Conservation (phyloP, 371 early-diverging fungal species). For the Phascolomyces articulosus region DNA sequence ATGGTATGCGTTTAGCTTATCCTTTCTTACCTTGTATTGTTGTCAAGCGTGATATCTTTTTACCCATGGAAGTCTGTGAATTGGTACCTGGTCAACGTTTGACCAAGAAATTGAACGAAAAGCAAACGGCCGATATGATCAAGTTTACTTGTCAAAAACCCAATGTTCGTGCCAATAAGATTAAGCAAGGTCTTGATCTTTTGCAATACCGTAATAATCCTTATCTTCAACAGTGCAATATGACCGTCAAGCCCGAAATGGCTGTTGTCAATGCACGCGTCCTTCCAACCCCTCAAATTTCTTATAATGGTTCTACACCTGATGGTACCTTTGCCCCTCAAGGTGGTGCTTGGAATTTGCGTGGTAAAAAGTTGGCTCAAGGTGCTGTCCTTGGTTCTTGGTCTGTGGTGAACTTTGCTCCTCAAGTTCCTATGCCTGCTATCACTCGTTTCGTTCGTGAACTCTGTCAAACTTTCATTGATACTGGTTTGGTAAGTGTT, state of each 20-base stretch:
- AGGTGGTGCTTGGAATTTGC: constrained; percentile 89
- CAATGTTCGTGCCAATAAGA: constrained; percentile 62
- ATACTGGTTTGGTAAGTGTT: constrained; percentile 63
- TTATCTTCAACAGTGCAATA: constrained; percentile 60
- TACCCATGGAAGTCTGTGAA: constrained; percentile 92
- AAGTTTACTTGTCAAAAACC: constrained; percentile 86
- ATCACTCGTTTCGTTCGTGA: constrained; percentile 60
- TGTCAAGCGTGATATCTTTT: constrained; percentile 56
- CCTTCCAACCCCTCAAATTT: constrained; percentile 74
- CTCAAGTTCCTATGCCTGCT: constrained; percentile 24
- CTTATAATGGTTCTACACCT: constrained; percentile 58
- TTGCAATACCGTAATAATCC: constrained; percentile 57
- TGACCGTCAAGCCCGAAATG: constrained; percentile 67
- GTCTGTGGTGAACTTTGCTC: constrained; percentile 71
- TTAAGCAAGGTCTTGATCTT: constrained; percentile 49
- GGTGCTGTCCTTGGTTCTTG: constrained; percentile 81
- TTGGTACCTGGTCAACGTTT: constrained; percentile 80
- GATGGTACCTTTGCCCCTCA: constrained; percentile 70
- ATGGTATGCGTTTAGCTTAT: constrained; percentile 68
- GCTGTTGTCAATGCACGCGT: constrained; percentile 66
- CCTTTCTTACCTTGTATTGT: constrained; percentile 86
- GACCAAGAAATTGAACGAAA: constrained; percentile 77
- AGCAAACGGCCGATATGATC: constrained; percentile 92
- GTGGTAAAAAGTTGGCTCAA: constrained; percentile 74
- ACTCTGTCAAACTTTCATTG: constrained; percentile 50